These are phyloP conservation scores for Ophiognomonia clavigignenti-juglandacearum DNA, from an alignment of 2,329 filamentous ascomycete species.

Conservation along the genomic window DNA sequence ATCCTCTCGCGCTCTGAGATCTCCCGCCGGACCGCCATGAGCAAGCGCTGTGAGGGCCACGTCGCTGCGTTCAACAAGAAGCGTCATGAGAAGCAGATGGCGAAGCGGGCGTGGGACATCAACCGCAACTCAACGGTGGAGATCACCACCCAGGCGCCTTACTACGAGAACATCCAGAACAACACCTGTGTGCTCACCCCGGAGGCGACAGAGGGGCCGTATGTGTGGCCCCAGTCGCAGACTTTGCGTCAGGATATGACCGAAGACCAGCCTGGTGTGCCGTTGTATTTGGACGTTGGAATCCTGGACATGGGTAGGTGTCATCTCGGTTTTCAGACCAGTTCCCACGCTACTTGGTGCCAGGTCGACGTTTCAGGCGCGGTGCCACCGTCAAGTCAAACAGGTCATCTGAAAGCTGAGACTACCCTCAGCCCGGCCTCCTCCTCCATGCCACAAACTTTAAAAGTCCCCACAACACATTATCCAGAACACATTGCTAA, in stretches of 20 bases:
- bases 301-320: constrained; percentile 5
- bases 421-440: too few species aligned
- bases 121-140: constrained; percentile 3
- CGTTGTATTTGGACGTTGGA: constrained; percentile 8
- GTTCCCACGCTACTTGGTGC: too few species aligned
- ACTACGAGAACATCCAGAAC: constrained; percentile 12
- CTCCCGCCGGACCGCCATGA: constrained; percentile 2
- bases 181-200: constrained; percentile 8
- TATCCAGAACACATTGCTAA: background rate
- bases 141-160: constrained; percentile 10
- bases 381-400: too few species aligned
- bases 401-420: too few species aligned
- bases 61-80: constrained; percentile 8
- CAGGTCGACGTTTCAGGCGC: too few species aligned
- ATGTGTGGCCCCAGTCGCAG: constrained; percentile 7
- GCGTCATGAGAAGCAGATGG: constrained; percentile 5
- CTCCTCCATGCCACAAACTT: too few species aligned
- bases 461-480: background rate
- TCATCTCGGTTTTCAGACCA: too few species aligned
- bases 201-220: constrained; percentile 8
- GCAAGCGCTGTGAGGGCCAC: constrained; percentile 8
- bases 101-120: background rate
- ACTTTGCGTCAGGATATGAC: constrained; percentile 8
- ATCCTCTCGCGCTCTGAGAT: constrained; percentile 2
- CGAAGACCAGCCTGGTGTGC: constrained; percentile 7